Percentiles rank a stretch among this genome's conserved stretches.
Evolutionary conservation across 2,329 filamentous ascomycete genomes (phyloP).

Genomic region (Ophiocordyceps camponoti-leonardi): DNA sequence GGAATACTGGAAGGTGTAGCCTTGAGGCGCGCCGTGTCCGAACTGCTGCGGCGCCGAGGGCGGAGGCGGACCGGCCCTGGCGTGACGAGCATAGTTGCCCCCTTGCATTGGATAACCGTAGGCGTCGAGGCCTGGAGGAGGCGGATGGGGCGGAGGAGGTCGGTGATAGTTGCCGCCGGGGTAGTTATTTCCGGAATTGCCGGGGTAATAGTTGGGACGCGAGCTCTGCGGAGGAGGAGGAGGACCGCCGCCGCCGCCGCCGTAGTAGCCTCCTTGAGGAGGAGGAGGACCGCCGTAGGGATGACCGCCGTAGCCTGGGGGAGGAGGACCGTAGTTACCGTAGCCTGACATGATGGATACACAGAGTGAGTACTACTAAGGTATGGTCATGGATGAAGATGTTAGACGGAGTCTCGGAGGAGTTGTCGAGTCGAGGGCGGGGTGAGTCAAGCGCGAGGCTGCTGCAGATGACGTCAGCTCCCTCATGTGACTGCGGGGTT

Average conservation of each 20-base stretch:
- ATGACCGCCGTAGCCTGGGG: constrained; percentile 5
- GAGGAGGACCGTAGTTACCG: constrained; percentile 9
- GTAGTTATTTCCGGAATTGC: not conserved
- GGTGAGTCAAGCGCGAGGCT: not conserved
- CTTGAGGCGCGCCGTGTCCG: constrained; percentile 48
- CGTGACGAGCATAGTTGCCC: constrained; percentile 10
- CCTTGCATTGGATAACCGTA: constrained; percentile 27
- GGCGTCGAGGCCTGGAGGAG: constrained; percentile 23
- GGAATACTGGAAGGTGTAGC: constrained; percentile 61
- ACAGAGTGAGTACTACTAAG: no score
- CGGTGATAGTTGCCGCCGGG: constrained; percentile 4
- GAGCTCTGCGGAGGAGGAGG: constrained; percentile 7
- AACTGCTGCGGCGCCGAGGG: constrained; percentile 37
- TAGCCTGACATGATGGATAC: constrained; percentile 9
- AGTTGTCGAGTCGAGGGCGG: not conserved
- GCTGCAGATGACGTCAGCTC: not conserved
- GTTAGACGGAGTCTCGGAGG: not conserved
- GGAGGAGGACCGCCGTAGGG: constrained; percentile 4
- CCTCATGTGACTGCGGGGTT: not conserved
- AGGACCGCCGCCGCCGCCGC: constrained; percentile 8
- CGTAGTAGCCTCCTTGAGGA: constrained; percentile 5
- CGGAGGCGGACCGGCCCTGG: constrained; percentile 22
- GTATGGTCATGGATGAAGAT: no score
- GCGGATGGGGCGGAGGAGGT: constrained; percentile 18
- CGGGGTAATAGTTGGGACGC: constrained; percentile 7